These are phyloP conservation scores for Heterobasidion occidentale DNA, from an alignment of 1,284 basidiomycete species.

Conservation along the genomic window DNA sequence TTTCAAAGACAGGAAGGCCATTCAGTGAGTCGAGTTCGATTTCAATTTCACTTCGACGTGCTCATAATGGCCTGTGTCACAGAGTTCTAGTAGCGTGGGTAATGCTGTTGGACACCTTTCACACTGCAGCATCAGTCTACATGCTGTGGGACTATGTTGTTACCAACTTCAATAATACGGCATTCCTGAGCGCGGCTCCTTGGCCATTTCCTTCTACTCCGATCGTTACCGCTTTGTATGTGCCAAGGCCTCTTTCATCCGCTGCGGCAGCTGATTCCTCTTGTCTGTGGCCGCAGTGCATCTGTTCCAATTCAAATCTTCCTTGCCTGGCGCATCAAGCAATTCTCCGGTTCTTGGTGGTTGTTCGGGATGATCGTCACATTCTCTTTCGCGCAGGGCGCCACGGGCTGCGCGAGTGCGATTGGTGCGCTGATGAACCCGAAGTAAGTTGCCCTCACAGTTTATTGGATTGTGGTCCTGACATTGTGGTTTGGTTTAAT, in stretches of 20 bases:
- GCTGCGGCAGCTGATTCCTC: not conserved
- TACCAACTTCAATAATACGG: conserved; percentile 20
- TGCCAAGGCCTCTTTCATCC: not conserved
- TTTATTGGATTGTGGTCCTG: too few species aligned
- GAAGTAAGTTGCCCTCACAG: conserved; percentile 4
- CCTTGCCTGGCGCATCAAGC: conserved; percentile 24
- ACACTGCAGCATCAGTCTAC: conserved; percentile 20
- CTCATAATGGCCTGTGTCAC: not conserved
- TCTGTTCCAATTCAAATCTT: conserved; percentile 26
- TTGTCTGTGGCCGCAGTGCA: conserved; percentile 14
- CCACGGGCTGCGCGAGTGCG: conserved; percentile 10
- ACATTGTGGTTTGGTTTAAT: not conserved
- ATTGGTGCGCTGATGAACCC: conserved; percentile 13
- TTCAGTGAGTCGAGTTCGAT: not conserved
- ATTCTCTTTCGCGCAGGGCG: conserved; percentile 18
- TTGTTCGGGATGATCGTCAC: conserved; percentile 17
- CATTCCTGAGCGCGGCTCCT: conserved; percentile 15
- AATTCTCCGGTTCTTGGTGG: conserved; percentile 17
- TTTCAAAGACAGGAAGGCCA: not conserved
- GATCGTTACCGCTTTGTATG: conserved; percentile 15
- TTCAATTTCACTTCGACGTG: not conserved
- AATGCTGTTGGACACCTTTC: conserved; percentile 24
- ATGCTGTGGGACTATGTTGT: conserved; percentile 26
- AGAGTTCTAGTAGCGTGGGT: conserved; percentile 25
- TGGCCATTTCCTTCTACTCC: conserved; percentile 27